Evolutionary conservation across 345 rosid species (phyloP), one percentile per base, ranked within the genome.

Genomic region (Gossypium raimondii): DNA sequence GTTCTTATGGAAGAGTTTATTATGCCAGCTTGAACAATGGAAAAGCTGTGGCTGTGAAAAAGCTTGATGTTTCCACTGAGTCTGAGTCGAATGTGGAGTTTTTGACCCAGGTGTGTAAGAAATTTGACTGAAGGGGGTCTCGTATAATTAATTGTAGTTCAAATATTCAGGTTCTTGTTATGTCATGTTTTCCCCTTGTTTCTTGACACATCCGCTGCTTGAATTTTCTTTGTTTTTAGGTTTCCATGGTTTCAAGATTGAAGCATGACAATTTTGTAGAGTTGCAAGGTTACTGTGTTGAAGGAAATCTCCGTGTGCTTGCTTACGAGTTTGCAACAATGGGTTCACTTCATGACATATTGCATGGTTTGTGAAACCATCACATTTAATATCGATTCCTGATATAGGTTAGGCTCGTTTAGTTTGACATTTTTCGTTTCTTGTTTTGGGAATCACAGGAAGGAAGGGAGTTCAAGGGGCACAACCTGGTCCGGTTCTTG

Each of bases 381-480:
- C 11, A 67, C 18, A 57, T 24, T 74, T 29, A 10, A 29, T 80
- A 52, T 44, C 52, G 57, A 45, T 61, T 70, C 45, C 14, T 17
- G 29, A 34, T 57, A 25, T 76, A 7, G 22, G 67, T 63, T 64
- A 34, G 20, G 48, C 51, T 60, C 14, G 3, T 60, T 60, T 60
- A 60, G 64, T 60, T 13, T 60, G 41, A 60, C 64, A 41, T 1
- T 24, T 69, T 51, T 10, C 9, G 5, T 6, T 1, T 2, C 44
- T 12, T 8, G 43, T 24, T 38, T 9, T 72, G 55, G 27, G 47
- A 53, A 61, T 67, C 80, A 80, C 79, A 95, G 98, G 99, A 80
- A 89, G 99, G 83, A 96, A 96, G 80, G 99, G 99, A 76, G 99
- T 96, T 34, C 99, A 93, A 83, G 99, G 99, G 53, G 99, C 99